These are phyloP conservation scores for Colletotrichum cereale DNA, from an alignment of 2,329 filamentous ascomycete species.

Conservation along the genomic window DNA sequence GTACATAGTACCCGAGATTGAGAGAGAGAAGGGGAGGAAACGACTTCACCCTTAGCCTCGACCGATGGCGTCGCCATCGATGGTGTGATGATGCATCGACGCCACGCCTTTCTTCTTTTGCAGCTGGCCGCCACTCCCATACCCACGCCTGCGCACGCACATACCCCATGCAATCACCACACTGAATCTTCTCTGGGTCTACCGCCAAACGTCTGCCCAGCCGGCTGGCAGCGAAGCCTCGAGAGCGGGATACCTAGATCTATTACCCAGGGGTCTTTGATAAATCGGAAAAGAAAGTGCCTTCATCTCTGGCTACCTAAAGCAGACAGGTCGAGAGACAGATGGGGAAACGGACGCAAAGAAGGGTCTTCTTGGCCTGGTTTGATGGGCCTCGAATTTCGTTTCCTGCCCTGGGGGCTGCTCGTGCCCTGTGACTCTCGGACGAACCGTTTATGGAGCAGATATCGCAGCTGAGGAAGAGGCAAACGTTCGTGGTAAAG, in stretches of 20 bases:
- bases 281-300: conserved; percentile 29
- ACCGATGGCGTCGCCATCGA: conserved; percentile 11
- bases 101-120: conserved; percentile 29
- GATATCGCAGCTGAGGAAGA: conserved; percentile 22
- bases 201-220: conserved; percentile 25
- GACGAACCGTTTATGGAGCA: conserved; percentile 15
- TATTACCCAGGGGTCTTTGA: conserved; percentile 18
- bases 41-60: conserved; percentile 3
- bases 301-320: conserved; percentile 19
- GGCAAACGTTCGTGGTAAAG: background rate
- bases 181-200: background rate
- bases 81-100: conserved; percentile 35
- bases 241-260: background rate
- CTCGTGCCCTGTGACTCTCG: background rate
- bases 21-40: no score
- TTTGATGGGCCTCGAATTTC: background rate
- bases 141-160: conserved; percentile 3
- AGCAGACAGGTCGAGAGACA: conserved; percentile 1
- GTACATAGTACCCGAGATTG: background rate
- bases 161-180: conserved; percentile 1
- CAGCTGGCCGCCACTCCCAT: conserved; percentile 7
- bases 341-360: conserved; percentile 29
- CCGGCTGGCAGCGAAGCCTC: conserved; percentile 6
- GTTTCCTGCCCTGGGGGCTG: conserved; percentile 3
- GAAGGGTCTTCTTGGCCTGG: conserved; percentile 29